phyloP scores from a whole-genome alignment of 2,329 filamentous ascomycete species.

The Cladosporium phlei region DNA sequence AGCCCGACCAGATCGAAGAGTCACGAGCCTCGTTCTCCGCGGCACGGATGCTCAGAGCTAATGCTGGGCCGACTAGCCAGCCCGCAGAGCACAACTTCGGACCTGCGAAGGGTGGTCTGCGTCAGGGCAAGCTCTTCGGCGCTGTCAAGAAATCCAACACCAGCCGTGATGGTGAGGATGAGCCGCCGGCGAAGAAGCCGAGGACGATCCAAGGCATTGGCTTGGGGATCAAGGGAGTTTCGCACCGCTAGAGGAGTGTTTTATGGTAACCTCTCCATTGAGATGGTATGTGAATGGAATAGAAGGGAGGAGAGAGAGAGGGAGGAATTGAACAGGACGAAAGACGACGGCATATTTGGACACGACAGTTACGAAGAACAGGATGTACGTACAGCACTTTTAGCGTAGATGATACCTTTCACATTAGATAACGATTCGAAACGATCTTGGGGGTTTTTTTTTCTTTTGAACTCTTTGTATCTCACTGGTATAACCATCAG shows the following conservation, averaged over 20 bases:
- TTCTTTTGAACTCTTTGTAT: no score
- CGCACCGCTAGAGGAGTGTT: background rate
- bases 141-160: conserved; percentile 54
- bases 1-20: conserved; percentile 50
- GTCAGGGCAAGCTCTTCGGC: conserved; percentile 62
- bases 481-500: no score
- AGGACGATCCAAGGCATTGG: conserved; percentile 49
- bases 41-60: conserved; percentile 54
- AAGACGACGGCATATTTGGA: no score
- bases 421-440: no score
- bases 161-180: conserved; percentile 27
- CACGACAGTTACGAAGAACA: no score
- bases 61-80: conserved; percentile 32
- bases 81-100: conserved; percentile 16
- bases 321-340: no score
- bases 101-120: conserved; percentile 31
- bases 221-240: conserved; percentile 46
- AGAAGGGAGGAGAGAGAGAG: no score
- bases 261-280: no score
- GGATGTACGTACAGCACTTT: no score
- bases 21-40: conserved; percentile 76
- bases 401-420: no score
- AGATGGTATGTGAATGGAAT: no score
- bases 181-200: conserved; percentile 46
- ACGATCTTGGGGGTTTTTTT: no score